Evolutionary conservation across 1,139 yeast species (phyloP).

Genomic region (Suzukiozyma palmioleophila): DNA sequence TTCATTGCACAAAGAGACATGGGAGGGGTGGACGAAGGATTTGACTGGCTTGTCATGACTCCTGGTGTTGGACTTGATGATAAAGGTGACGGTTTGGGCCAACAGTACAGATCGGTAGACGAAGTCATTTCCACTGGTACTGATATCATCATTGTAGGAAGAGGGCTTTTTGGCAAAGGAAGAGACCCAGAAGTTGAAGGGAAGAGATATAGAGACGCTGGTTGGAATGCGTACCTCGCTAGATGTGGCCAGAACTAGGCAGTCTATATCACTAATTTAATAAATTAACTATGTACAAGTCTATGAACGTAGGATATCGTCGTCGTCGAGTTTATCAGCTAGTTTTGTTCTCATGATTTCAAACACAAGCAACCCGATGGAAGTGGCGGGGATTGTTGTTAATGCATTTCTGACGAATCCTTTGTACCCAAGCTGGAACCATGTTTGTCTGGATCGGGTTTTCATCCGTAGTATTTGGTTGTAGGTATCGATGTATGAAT

Average conservation of each 20-base stretch:
- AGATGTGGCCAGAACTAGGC: slow-evolving; percentile 22
- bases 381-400: slow-evolving; percentile 81
- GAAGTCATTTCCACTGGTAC: slow-evolving; percentile 81
- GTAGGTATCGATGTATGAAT: slow-evolving; percentile 71
- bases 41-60: slow-evolving; percentile 94
- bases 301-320: slow-evolving; percentile 12
- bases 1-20: slow-evolving; percentile 90
- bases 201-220: slow-evolving; percentile 83
- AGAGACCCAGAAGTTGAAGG: slow-evolving; percentile 89
- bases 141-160: slow-evolving; percentile 93
- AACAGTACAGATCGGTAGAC: slow-evolving; percentile 90
- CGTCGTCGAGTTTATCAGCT: slow-evolving; percentile 27
- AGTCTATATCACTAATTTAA: slow-evolving; percentile 1
- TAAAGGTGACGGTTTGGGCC: slow-evolving; percentile 95
- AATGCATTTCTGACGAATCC: slow-evolving; percentile 74
- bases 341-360: slow-evolving; percentile 68
- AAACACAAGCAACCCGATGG: slow-evolving; percentile 77
- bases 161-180: slow-evolving; percentile 95
- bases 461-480: slow-evolving; percentile 54
- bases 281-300: slow-evolving; percentile 7
- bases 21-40: slow-evolving; percentile 79
- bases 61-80: slow-evolving; percentile 99
- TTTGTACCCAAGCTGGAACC: slow-evolving; percentile 68
- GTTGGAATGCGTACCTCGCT: slow-evolving; percentile 81
- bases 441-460: slow-evolving; percentile 47